phyloP scores from a whole-genome alignment of 2,329 filamentous ascomycete genomes.

The Fonsecaea nubica region DNA sequence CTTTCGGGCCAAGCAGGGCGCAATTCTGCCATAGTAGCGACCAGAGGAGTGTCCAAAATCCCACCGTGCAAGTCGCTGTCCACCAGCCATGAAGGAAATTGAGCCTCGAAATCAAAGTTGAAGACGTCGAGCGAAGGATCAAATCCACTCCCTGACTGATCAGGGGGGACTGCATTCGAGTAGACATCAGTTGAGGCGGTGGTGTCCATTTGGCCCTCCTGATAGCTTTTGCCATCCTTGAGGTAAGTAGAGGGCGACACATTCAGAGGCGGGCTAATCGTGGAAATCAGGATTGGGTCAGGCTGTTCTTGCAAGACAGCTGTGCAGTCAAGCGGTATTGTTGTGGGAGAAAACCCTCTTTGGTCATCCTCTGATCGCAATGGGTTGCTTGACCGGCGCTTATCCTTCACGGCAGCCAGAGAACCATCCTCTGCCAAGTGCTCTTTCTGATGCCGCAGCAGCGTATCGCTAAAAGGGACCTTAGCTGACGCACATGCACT shows the following conservation, averaged over 20 bases:
- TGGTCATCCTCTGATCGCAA: conserved; percentile 4
- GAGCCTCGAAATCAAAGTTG: conserved; percentile 33
- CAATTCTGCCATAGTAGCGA: conserved; percentile 33
- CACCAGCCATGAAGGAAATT: conserved; percentile 34
- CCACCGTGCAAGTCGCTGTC: conserved; percentile 32
- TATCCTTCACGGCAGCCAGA: not conserved
- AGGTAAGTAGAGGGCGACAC: conserved; percentile 1
- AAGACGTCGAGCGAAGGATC: conserved; percentile 29
- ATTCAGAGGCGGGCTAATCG: conserved; percentile 6
- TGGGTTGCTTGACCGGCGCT: not conserved
- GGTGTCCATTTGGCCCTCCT: conserved; percentile 4
- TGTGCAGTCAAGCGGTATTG: conserved; percentile 4
- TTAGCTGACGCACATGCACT: not conserved
- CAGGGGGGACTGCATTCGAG: conserved; percentile 9
- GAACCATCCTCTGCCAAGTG: conserved; percentile 24
- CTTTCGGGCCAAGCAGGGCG: conserved; percentile 32
- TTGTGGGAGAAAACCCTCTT: conserved; percentile 9
- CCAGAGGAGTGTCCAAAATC: conserved; percentile 33
- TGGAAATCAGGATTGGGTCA: conserved; percentile 3
- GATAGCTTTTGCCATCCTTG: not conserved
- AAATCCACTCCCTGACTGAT: conserved; percentile 12
- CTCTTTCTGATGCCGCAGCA: conserved; percentile 36
- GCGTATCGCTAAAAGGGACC: conserved; percentile 29
- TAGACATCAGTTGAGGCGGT: conserved; percentile 19
- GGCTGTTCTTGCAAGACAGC: conserved; percentile 3